These are phyloP conservation scores for Dichotomocladium elegans DNA, from an alignment of 371 early-diverging fungal genomes.

Conservation along the genomic window DNA sequence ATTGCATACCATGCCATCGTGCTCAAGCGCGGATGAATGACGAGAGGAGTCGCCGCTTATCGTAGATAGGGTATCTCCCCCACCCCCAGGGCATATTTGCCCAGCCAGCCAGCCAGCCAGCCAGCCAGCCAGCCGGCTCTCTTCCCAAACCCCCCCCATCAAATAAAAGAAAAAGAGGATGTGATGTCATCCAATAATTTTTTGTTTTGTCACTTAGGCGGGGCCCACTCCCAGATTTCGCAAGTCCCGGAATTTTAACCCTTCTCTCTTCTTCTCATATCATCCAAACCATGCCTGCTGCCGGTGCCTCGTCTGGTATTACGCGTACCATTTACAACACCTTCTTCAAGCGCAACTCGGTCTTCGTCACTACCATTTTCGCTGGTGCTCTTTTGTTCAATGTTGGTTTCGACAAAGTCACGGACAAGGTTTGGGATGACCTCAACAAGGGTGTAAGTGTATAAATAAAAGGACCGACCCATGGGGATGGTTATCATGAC, in stretches of 20 bases:
- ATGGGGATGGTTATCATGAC: too few species aligned
- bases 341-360: constrained; percentile 71
- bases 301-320: constrained; percentile 31
- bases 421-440: constrained; percentile 72
- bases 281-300: constrained; percentile 34
- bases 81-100: too few species aligned
- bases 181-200: not conserved
- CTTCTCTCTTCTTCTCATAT: constrained; percentile 1
- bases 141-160: too few species aligned
- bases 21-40: too few species aligned
- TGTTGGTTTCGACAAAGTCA: constrained; percentile 66
- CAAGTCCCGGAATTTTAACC: too few species aligned
- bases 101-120: too few species aligned
- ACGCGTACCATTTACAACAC: constrained; percentile 61
- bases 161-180: too few species aligned
- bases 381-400: constrained; percentile 78
- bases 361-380: constrained; percentile 70
- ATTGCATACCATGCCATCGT: too few species aligned
- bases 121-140: too few species aligned
- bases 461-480: too few species aligned
- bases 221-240: not conserved
- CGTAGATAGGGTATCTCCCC: too few species aligned
- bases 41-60: too few species aligned
- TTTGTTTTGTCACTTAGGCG: not conserved
- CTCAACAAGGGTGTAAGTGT: constrained; percentile 83